Conservation (phyloP, 345 rosid genomes). For the Hibiscus trionum region DNA sequence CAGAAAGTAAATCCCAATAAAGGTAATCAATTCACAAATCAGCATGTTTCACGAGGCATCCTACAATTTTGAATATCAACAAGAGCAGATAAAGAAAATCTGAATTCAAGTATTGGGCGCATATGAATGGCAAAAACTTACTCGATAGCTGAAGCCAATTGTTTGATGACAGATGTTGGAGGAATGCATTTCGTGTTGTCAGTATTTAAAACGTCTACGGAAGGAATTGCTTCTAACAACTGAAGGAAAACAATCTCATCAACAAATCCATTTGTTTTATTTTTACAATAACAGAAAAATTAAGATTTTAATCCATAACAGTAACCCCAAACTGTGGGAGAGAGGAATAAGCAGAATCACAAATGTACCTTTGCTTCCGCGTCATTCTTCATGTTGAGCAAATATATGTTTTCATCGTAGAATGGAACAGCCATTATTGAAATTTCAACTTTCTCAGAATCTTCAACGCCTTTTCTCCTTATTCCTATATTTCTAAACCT, state of each 20-base stretch:
- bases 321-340: not conserved
- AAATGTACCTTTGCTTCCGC: slow-evolving; percentile 60
- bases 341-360: slow-evolving; percentile 2
- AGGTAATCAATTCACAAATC: not conserved
- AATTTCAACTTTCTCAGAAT: slow-evolving; percentile 46
- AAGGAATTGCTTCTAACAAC: slow-evolving; percentile 45
- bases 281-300: not conserved
- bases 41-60: not conserved
- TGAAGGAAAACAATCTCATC: slow-evolving; percentile 19
- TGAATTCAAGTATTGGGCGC: not conserved
- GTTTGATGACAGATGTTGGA: slow-evolving; percentile 61
- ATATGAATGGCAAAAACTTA: slow-evolving; percentile 34
- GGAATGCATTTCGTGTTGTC: slow-evolving; percentile 59
- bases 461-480: slow-evolving; percentile 61
- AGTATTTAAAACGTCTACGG: slow-evolving; percentile 48
- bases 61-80: not conserved
- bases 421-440: slow-evolving; percentile 56
- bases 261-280: not conserved
- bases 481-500: slow-evolving; percentile 55
- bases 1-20: not conserved
- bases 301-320: not conserved
- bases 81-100: not conserved
- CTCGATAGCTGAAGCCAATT: slow-evolving; percentile 71
- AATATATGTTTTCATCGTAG: slow-evolving; percentile 58
- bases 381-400: slow-evolving; percentile 58